A percentile compares a stretch with the other conserved stretches of the same genome.
Evolutionary conservation across 179 eudicot species (phyloP).

Genomic region (Actinidia arguta): DNA sequence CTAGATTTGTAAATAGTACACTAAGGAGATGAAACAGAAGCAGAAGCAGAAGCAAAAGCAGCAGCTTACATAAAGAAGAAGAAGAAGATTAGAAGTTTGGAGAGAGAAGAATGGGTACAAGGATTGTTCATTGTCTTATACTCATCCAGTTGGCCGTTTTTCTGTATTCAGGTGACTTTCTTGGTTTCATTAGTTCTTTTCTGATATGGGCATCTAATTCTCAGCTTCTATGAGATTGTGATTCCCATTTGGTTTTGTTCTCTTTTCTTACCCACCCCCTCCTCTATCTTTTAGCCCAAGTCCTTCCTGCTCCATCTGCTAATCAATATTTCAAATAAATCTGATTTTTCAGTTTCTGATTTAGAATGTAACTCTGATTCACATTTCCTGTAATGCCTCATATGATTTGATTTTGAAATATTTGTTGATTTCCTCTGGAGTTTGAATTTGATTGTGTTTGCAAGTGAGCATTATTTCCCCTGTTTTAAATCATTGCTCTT

Average conservation of each 20-base stretch:
- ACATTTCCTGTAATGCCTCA: background rate
- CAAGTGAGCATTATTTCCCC: background rate
- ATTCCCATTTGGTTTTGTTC: conserved; percentile 2
- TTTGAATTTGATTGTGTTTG: conserved; percentile 5
- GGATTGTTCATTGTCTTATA: conserved; percentile 20
- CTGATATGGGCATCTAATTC: conserved; percentile 7
- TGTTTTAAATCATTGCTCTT: conserved; percentile 2
- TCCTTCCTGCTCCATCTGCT: background rate
- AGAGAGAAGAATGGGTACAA: conserved; percentile 25
- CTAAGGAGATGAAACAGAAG: conserved; percentile 3
- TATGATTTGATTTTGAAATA: background rate
- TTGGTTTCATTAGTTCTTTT: background rate
- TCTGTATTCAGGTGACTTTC: conserved; percentile 36
- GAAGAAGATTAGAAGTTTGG: background rate
- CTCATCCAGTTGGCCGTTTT: conserved; percentile 29
- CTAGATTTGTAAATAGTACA: background rate
- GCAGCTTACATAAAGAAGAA: background rate
- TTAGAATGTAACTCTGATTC: background rate
- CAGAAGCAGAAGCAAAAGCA: background rate
- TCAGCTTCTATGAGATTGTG: conserved; percentile 1
- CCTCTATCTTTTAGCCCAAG: background rate
- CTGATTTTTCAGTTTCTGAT: background rate
- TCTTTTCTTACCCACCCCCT: background rate
- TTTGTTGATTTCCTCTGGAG: background rate
- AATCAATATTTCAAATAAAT: too few species aligned